phyloP scores from a whole-genome alignment of 2,329 filamentous ascomycete species.

The Mariannaea sp. region DNA sequence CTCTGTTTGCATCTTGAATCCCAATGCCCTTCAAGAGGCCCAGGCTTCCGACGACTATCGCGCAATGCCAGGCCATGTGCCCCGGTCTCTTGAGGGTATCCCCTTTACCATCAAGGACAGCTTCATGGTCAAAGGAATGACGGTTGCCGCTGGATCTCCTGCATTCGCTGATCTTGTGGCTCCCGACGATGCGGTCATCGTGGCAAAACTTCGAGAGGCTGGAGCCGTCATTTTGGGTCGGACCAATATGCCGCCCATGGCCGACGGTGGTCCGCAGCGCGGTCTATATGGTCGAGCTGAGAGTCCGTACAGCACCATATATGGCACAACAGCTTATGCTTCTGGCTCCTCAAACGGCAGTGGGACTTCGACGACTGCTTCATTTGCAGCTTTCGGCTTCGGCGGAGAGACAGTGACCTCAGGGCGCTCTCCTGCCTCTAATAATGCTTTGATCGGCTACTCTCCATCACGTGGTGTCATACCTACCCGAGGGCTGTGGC shows the following conservation, averaged over 20 bases:
- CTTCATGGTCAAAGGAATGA: slow-evolving; percentile 59
- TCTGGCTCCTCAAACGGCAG: slow-evolving; percentile 64
- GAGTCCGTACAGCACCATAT: slow-evolving; percentile 59
- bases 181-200: slow-evolving; percentile 57
- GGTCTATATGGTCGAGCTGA: slow-evolving; percentile 61
- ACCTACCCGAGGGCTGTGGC: slow-evolving; percentile 57
- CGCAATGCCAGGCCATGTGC: slow-evolving; percentile 15
- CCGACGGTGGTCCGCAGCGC: slow-evolving; percentile 61
- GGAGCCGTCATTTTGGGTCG: slow-evolving; percentile 48
- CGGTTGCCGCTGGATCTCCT: slow-evolving; percentile 57
- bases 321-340: slow-evolving; percentile 58
- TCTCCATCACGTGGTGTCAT: slow-evolving; percentile 59
- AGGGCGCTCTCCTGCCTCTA: slow-evolving; percentile 60
- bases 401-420: slow-evolving; percentile 61
- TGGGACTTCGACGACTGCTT: slow-evolving; percentile 54
- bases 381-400: slow-evolving; percentile 58
- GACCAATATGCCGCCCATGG: slow-evolving; percentile 64
- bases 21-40: slow-evolving; percentile 35
- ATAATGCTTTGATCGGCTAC: slow-evolving; percentile 61
- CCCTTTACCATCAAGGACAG: slow-evolving; percentile 63
- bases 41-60: slow-evolving; percentile 37
- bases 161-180: slow-evolving; percentile 57
- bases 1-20: slow-evolving; percentile 36
- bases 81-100: slow-evolving; percentile 55
- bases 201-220: slow-evolving; percentile 48